Percentiles rank a stretch among this genome's conserved stretches.
Evolutionary conservation across 2,329 filamentous ascomycete genomes (phyloP).

Genomic region (Pochonia chlamydosporia): DNA sequence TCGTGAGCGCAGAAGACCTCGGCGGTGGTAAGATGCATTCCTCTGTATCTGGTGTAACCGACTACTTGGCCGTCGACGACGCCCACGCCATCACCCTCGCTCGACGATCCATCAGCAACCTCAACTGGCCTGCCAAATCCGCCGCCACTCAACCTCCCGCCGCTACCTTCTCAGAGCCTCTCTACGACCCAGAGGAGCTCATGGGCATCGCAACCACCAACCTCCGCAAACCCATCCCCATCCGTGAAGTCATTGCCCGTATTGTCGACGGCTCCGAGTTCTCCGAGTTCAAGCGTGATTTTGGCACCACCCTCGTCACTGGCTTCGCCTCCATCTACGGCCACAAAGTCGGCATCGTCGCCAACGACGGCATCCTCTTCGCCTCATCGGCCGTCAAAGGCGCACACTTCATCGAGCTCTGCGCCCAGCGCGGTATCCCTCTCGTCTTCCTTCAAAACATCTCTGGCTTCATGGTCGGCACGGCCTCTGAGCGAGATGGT

Average conservation of each 20-base stretch:
- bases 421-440: constrained; percentile 81
- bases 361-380: constrained; percentile 95
- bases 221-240: constrained; percentile 76
- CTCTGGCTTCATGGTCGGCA: constrained; percentile 95
- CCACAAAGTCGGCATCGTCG: constrained; percentile 84
- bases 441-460: constrained; percentile 96
- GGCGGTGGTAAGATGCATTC: constrained; percentile 88
- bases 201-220: constrained; percentile 87
- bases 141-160: constrained; percentile 31
- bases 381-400: constrained; percentile 85
- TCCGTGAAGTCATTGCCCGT: constrained; percentile 85
- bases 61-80: constrained; percentile 92
- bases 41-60: constrained; percentile 85
- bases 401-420: constrained; percentile 94
- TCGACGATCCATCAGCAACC: constrained; percentile 75
- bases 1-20: constrained; percentile 83
- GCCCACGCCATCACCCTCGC: constrained; percentile 85
- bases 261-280: constrained; percentile 89
- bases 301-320: constrained; percentile 83
- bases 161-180: constrained; percentile 60
- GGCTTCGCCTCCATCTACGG: constrained; percentile 89
- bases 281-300: constrained; percentile 89
- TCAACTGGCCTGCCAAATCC: constrained; percentile 70
- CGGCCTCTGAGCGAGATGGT: constrained; percentile 84
- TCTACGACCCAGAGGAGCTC: constrained; percentile 75